phyloP scores from a whole-genome alignment of 1,284 basidiomycete genomes.

The Boletellus dicymbophilus region DNA sequence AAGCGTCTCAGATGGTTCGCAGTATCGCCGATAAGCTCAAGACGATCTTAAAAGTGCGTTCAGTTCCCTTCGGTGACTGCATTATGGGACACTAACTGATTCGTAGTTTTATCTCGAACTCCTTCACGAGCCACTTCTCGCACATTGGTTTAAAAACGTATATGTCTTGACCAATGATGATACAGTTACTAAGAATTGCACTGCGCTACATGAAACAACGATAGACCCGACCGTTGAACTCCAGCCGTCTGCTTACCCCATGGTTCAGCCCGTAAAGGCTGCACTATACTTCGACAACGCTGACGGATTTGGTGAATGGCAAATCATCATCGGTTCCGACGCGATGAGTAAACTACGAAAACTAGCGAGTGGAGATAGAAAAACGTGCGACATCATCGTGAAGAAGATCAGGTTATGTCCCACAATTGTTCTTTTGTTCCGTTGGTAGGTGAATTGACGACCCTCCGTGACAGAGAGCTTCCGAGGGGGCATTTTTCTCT shows the following conservation, averaged over 20 bases:
- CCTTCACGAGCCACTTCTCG: slow-evolving; percentile 18
- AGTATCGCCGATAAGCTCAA: slow-evolving; percentile 2
- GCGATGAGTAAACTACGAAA: background rate
- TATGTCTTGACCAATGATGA: background rate
- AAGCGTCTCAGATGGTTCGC: too few relatives aligned
- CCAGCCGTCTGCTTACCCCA: background rate
- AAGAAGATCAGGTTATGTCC: background rate
- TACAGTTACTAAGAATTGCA: background rate
- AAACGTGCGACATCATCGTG: background rate
- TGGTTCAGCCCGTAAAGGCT: background rate
- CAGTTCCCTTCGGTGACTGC: background rate
- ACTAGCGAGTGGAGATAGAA: background rate
- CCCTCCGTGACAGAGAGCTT: slow-evolving; percentile 49
- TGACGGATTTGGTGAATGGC: background rate
- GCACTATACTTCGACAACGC: background rate
- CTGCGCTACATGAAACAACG: background rate
- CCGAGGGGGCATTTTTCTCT: slow-evolving; percentile 67
- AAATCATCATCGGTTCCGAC: background rate
- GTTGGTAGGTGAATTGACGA: background rate
- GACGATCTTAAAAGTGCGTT: slow-evolving; percentile 30
- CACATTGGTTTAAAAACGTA: slow-evolving; percentile 5
- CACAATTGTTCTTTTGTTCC: too few relatives aligned
- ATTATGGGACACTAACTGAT: too few relatives aligned
- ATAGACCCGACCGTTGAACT: background rate
- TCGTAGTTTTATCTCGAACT: too few relatives aligned